phyloP scores from a whole-genome alignment of 306 rosid genomes.

The Morella rubra region DNA sequence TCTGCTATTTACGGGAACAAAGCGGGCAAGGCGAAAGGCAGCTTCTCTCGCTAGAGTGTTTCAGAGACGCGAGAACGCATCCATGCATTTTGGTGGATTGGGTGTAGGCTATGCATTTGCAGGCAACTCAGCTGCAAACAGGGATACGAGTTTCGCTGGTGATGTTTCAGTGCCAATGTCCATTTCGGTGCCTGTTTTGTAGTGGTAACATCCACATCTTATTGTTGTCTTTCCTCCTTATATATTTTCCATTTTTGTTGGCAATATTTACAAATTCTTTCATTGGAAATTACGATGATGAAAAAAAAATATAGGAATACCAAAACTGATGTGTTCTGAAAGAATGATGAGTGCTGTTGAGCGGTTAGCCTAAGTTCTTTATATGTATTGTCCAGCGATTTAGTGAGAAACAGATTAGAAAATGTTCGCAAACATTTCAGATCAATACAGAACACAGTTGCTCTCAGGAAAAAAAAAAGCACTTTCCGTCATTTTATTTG shows the following conservation, averaged over 20 bases:
- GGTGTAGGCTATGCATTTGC: constrained; percentile 78
- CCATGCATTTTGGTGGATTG: constrained; percentile 73
- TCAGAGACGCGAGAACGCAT: constrained; percentile 65
- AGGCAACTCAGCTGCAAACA: constrained; percentile 59
- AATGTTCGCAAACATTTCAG: constrained; percentile 31
- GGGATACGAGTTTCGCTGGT: constrained; percentile 65
- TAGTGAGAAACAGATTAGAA: constrained; percentile 32
- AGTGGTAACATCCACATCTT: constrained; percentile 41
- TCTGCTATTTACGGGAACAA: constrained; percentile 81
- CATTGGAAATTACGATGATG: constrained; percentile 60
- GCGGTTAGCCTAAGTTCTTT: constrained; percentile 32
- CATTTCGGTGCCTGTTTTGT: constrained; percentile 80
- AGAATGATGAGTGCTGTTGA: constrained; percentile 32
- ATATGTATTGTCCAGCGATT: constrained; percentile 32
- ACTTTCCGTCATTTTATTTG: too few species aligned
- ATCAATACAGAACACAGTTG: constrained; percentile 33
- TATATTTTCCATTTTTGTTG: constrained; percentile 55
- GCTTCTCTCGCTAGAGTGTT: constrained; percentile 94
- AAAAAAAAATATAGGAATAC: constrained; percentile 51
- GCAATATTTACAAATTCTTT: constrained; percentile 74
- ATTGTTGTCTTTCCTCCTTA: constrained; percentile 19
- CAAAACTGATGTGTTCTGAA: constrained; percentile 34
- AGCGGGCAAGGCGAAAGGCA: constrained; percentile 92
- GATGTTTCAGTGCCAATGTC: constrained; percentile 83
- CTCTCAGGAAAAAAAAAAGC: not conserved